Conservation (phyloP, 2,329 filamentous ascomycete genomes). For the Akanthomyces muscarius region DNA sequence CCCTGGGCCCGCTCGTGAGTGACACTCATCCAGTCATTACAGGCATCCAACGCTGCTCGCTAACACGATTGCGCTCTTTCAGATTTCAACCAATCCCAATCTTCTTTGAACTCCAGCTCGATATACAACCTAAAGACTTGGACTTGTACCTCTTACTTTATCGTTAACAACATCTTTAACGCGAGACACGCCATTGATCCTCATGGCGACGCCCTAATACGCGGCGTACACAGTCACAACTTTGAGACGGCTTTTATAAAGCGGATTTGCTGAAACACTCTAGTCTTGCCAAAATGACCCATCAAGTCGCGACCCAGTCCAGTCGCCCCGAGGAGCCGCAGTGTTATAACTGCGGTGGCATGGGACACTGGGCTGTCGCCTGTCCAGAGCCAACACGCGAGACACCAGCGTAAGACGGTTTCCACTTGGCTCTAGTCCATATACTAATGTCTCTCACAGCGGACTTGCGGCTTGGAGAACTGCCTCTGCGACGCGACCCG, state of each 20-base stretch:
- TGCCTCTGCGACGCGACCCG: slow-evolving; percentile 26
- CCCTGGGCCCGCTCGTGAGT: not conserved
- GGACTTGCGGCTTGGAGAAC: slow-evolving; percentile 36
- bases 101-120: not conserved
- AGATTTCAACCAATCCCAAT: not conserved
- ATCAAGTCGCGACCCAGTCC: slow-evolving; percentile 26
- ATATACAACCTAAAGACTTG: not conserved
- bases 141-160: not conserved
- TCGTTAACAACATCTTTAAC: not conserved
- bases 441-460: slow-evolving; percentile 23
- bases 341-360: slow-evolving; percentile 52
- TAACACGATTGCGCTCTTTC: not conserved
- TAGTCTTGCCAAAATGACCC: slow-evolving; percentile 27
- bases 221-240: not conserved
- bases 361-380: slow-evolving; percentile 49
- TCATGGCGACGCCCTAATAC: slow-evolving; percentile 6
- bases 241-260: slow-evolving; percentile 1
- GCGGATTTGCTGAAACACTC: not conserved
- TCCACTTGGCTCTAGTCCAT: slow-evolving; percentile 4
- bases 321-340: slow-evolving; percentile 34
- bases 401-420: slow-evolving; percentile 45
- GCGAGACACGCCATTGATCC: not conserved
- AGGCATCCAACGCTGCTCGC: not conserved
- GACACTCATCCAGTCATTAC: not conserved
- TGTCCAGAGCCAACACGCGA: slow-evolving; percentile 48